Percentiles rank a stretch among this genome's conserved stretches.
These are phyloP conservation scores for Mycena floridula DNA, from an alignment of 768 basidiomycete species.

Conservation along the genomic window DNA sequence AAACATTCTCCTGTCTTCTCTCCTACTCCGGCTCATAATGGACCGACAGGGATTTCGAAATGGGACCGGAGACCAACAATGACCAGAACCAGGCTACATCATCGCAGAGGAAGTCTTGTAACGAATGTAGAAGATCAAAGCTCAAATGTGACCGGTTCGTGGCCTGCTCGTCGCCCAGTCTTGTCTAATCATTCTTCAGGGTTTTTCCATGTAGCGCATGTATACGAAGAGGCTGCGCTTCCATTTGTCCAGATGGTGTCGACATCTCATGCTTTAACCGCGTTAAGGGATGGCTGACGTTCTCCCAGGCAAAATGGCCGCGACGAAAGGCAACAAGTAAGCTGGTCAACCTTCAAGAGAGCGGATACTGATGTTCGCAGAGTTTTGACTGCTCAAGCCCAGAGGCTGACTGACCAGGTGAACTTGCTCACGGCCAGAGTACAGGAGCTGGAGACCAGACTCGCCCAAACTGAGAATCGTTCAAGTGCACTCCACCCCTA, in stretches of 20 bases:
- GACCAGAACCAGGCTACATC: too few species aligned
- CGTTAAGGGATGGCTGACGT: background rate
- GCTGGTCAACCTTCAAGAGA: constrained; percentile 6
- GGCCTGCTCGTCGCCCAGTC: background rate
- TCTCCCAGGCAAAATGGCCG: constrained; percentile 23
- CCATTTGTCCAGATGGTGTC: constrained; percentile 10
- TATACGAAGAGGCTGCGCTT: too few species aligned
- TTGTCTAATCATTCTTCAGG: constrained; percentile 18
- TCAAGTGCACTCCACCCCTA: too few species aligned
- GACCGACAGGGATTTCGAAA: too few species aligned
- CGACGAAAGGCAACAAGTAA: constrained; percentile 54
- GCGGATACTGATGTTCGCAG: constrained; percentile 18
- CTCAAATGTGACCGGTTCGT: constrained; percentile 45
- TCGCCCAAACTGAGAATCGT: too few species aligned
- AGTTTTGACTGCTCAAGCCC: constrained; percentile 45
- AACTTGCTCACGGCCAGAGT: constrained; percentile 34
- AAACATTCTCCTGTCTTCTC: too few species aligned
- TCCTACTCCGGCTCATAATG: too few species aligned
- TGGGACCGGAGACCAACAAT: too few species aligned
- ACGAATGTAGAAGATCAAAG: constrained; percentile 51
- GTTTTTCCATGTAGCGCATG: constrained; percentile 52
- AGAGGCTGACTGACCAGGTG: constrained; percentile 41
- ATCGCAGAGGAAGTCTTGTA: too few species aligned
- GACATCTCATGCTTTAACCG: background rate
- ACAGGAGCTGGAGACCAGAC: constrained; percentile 38